phyloP scores from a whole-genome alignment of 2,329 filamentous ascomycete genomes.

The Macrophomina phaseolina region DNA sequence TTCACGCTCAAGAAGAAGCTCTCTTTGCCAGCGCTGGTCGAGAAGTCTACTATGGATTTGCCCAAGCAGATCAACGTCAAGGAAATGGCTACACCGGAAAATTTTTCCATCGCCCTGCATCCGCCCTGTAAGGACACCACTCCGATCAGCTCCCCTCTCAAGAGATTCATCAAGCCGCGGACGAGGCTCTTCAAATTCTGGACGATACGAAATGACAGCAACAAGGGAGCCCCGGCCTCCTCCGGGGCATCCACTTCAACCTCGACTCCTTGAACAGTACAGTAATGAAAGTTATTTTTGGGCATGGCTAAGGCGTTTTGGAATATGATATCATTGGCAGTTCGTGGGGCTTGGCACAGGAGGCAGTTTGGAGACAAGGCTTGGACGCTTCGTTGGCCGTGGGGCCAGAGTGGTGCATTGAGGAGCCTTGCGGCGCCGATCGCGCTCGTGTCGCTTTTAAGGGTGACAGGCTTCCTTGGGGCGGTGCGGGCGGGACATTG shows the following conservation, averaged over 20 bases:
- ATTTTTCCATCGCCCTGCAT: not conserved
- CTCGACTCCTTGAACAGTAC: conserved; percentile 12
- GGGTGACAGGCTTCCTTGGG: not conserved
- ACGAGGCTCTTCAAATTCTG: conserved; percentile 47
- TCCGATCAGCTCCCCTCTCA: conserved; percentile 8
- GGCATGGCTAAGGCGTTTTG: not conserved
- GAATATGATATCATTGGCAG: conserved; percentile 26
- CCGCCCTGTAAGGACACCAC: not conserved
- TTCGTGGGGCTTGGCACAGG: no score
- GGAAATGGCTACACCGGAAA: conserved; percentile 6
- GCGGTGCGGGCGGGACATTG: not conserved
- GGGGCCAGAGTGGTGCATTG: conserved; percentile 2
- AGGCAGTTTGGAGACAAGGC: not conserved
- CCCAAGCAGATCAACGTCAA: conserved; percentile 5
- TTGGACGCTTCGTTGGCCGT: conserved; percentile 24
- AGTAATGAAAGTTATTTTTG: conserved; percentile 18
- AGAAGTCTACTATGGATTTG: conserved; percentile 17
- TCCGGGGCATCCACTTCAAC: conserved; percentile 15
- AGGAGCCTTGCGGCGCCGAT: conserved; percentile 3
- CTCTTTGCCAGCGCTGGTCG: conserved; percentile 19
- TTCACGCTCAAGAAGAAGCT: conserved; percentile 19
- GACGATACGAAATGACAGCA: conserved; percentile 31
- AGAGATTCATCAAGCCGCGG: conserved; percentile 37
- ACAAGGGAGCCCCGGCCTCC: conserved; percentile 19
- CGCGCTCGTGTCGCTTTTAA: not conserved